Conservation (phyloP, 495 filamentous ascomycete genomes). For the Bacidia rubella region DNA sequence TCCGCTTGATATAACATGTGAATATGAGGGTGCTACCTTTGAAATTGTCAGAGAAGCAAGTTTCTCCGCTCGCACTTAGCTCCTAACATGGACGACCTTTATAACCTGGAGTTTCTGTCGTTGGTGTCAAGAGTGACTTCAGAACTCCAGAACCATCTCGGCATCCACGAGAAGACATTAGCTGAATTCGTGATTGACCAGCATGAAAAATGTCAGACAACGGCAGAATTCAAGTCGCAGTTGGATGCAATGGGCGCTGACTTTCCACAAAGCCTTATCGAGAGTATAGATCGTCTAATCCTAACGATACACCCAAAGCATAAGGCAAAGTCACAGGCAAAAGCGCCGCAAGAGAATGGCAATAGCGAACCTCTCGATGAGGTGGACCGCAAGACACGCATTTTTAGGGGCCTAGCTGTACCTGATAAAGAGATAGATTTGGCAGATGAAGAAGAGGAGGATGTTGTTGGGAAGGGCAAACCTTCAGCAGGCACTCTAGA, state of each 20-base stretch:
- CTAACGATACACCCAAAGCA: conserved; percentile 82
- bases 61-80: background rate
- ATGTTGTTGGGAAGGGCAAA: conserved; percentile 21
- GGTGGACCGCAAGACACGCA: conserved; percentile 50
- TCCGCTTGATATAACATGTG: no score
- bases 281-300: conserved; percentile 81
- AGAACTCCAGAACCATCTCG: conserved; percentile 87
- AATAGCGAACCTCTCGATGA: conserved; percentile 33
- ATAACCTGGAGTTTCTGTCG: conserved; percentile 79
- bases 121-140: conserved; percentile 90
- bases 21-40: no score
- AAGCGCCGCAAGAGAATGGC: conserved; percentile 13
- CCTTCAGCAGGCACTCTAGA: conserved; percentile 56
- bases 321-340: conserved; percentile 20
- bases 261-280: conserved; percentile 77
- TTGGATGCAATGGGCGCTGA: conserved; percentile 68
- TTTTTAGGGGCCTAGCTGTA: conserved; percentile 82
- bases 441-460: conserved; percentile 33
- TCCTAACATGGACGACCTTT: conserved; percentile 67
- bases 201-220: conserved; percentile 56
- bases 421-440: conserved; percentile 61
- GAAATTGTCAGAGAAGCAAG: no score
- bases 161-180: conserved; percentile 83
- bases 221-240: conserved; percentile 55
- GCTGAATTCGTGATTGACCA: conserved; percentile 92